Percentiles rank a stretch among this genome's conserved stretches.
Evolutionary conservation across 345 rosid genomes (phyloP).

Genomic region (Hibiscus tridactylites): DNA sequence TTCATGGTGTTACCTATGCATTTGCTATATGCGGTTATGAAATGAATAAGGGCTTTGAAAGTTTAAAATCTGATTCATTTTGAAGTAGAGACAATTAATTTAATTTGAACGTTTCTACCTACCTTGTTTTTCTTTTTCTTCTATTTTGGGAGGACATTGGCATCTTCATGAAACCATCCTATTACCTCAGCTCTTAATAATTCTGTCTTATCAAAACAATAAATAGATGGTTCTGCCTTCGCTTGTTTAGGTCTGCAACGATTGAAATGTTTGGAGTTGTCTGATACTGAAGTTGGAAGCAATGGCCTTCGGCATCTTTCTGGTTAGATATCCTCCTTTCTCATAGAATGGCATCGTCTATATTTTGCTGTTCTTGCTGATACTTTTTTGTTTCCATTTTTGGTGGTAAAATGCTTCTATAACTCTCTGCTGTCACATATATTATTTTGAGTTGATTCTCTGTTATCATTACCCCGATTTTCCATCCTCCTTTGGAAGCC

Average conservation of each 20-base stretch:
- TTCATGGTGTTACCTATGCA: background rate
- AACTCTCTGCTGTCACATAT: background rate
- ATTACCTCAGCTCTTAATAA: background rate
- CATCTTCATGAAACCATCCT: background rate
- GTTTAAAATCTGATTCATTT: background rate
- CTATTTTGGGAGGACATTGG: background rate
- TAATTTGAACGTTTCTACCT: background rate
- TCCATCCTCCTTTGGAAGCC: background rate
- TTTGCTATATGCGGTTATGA: background rate
- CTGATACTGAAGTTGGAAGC: slow-evolving; percentile 77
- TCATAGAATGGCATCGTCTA: background rate
- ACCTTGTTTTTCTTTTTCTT: background rate
- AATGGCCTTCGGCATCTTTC: slow-evolving; percentile 68
- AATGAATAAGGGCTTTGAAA: background rate
- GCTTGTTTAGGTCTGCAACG: slow-evolving; percentile 40
- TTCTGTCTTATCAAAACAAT: too few species aligned
- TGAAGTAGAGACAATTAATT: background rate
- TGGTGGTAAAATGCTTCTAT: background rate
- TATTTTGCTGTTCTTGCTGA: background rate
- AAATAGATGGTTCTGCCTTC: background rate
- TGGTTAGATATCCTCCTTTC: slow-evolving; percentile 37
- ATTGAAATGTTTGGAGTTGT: slow-evolving; percentile 74
- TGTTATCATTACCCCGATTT: background rate
- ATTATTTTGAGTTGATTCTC: background rate
- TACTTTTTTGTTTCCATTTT: background rate